Evolutionary conservation across 176 grass and related monocot species (phyloP).

Genomic region (Chloris gayana): DNA sequence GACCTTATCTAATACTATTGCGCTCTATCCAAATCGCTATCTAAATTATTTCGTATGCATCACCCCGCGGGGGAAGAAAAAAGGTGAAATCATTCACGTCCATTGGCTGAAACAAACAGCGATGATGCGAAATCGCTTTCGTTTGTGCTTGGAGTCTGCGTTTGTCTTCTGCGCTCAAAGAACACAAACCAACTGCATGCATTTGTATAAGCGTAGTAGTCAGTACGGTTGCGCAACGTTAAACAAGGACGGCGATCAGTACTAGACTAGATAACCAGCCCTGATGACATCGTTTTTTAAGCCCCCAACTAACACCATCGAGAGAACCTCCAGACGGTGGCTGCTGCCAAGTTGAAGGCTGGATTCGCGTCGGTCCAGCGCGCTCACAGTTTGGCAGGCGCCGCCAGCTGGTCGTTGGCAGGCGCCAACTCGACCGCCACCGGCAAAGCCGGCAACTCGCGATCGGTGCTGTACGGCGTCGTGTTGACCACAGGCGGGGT

Average conservation of each 20-base stretch:
- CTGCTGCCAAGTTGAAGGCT: not conserved
- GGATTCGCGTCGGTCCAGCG: not conserved
- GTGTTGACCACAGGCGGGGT: not conserved
- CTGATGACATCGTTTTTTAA: constrained; percentile 1
- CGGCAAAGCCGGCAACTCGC: not conserved
- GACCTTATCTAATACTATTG: not conserved
- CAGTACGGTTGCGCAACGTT: not conserved
- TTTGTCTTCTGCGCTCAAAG: constrained; percentile 12
- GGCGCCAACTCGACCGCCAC: not conserved
- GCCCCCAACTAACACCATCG: not conserved
- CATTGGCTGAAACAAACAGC: not conserved
- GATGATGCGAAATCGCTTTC: not conserved
- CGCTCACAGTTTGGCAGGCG: not conserved
- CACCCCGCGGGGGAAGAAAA: not conserved
- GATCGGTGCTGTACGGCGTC: not conserved
- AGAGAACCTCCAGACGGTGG: not conserved
- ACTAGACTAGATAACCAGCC: not conserved
- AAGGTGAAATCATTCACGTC: not conserved
- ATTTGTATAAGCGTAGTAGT: too few species aligned
- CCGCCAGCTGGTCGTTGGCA: constrained; percentile 16
- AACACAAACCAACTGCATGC: not conserved
- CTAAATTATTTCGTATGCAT: not conserved
- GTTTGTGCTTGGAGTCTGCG: not conserved
- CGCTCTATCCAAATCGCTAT: not conserved
- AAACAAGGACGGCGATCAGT: not conserved